Base-by-base conservation (phyloP, 192 early-diverging fungal species). In the Haplosporangium gracile region DNA sequence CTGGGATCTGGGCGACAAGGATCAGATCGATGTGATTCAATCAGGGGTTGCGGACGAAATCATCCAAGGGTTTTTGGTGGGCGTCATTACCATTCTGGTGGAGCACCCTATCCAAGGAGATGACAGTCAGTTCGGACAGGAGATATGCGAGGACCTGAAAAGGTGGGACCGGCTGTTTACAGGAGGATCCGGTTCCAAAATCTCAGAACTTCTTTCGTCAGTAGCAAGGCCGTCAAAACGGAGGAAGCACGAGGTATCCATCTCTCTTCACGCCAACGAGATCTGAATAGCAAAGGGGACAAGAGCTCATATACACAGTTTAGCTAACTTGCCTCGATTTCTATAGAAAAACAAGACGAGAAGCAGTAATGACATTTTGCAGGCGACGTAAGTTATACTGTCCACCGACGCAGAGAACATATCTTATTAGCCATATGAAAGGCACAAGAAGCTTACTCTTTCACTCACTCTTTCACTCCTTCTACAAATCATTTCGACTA, bases 11-110 rank as follows among this genome's bases (percentile, higher is more conserved):
- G 69, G 69, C 18, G 38, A 40, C 43, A 22, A 16, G 15, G 71
- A 29, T 20, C 15, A 10, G 20, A 42, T 29, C n/a, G 43, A 72
- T 24, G 43, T 11, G 2, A 8, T 20, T 26, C 71, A 45, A 70
- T 34, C 24, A 47, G 40, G 29, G 45, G 42, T 6, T 3, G 74
- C 74, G 36, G 51, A 55, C 36, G 70, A 78, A 51, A 57, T 76
- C 8, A 65, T 68, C 55, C 43, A 73, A 53, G 57, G 71, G 0
- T 29, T 81, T 32, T 26, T 71, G 26, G 45, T 22, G 16, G 51
- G 29, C 20, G 5, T 40, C 18, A 74, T 75, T 5, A 13, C 51
- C 4, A 38, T 70, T n/a, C 18, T 70, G 38, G 26, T 32, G 11
- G 60, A 65, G 29, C 60, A 65, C 26, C 29, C 60, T 34, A 2